A percentile compares a stretch with the other conserved stretches of the same genome.
These are phyloP conservation scores for Colletotrichum sp. DNA, from an alignment of 2,329 filamentous ascomycete species.

Conservation along the genomic window DNA sequence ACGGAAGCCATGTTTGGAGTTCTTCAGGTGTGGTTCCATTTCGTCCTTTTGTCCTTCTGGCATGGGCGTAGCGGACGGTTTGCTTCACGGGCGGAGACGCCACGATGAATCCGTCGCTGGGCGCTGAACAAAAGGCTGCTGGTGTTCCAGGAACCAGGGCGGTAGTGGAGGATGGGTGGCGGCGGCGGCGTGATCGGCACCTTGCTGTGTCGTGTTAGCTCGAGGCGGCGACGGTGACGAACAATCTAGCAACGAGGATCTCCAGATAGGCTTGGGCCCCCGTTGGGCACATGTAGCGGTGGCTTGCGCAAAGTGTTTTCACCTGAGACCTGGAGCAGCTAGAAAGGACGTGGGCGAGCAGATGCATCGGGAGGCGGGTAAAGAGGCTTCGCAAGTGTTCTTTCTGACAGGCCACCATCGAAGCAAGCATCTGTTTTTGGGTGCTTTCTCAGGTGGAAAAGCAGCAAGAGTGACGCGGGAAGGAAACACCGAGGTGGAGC, in stretches of 20 bases:
- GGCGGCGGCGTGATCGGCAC: neutral
- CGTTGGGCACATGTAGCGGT: neutral
- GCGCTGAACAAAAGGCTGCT: neutral
- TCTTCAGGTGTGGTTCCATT: neutral
- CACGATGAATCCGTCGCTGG: neutral
- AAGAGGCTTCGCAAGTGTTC: neutral
- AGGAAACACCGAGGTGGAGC: neutral
- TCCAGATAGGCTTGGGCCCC: neutral
- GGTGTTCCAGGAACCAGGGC: neutral
- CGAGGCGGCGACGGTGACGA: neutral
- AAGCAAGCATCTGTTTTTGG: neutral
- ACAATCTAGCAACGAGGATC: neutral
- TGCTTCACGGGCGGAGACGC: neutral
- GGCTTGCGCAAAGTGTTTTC: slow-evolving; percentile 9
- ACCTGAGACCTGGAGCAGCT: slow-evolving; percentile 12
- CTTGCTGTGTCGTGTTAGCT: neutral
- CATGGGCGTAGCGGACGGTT: neutral
- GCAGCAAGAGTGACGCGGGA: neutral
- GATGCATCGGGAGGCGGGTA: neutral
- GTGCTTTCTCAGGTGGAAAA: neutral
- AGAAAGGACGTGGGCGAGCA: neutral
- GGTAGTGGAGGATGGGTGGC: neutral
- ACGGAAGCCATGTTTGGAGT: neutral
- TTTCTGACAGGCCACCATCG: slow-evolving; percentile 11
- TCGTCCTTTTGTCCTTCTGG: neutral